These are phyloP conservation scores for carrot (Daucus carota) DNA, from an alignment of 129 eudicot genomes.

Conservation along the genomic window DH1_v3.0 NC_030384.2:23640501-23641000, in stretches of 20 bases:
- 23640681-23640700: too few species aligned
- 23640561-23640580: too few species aligned
- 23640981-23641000: background rate
- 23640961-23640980: background rate
- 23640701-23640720: too few species aligned
- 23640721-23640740: too few species aligned
- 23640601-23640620: too few species aligned
- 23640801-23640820: background rate
- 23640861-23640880: background rate
- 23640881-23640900: background rate
- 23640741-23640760: background rate
- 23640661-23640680: too few species aligned
- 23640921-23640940: background rate
- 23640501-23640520: too few species aligned
- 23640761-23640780: background rate
- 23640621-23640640: too few species aligned
- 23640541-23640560: too few species aligned
- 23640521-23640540: too few species aligned
- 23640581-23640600: too few species aligned
- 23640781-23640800: conserved; percentile 1
- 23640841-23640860: background rate
- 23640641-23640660: too few species aligned
- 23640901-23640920: background rate
- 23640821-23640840: background rate
- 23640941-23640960: background rate